A percentile compares a stretch with the other conserved stretches of the same genome.
Evolutionary conservation across 75 land plant species (phyloP).

Genomic region (Picea glauca): DNA sequence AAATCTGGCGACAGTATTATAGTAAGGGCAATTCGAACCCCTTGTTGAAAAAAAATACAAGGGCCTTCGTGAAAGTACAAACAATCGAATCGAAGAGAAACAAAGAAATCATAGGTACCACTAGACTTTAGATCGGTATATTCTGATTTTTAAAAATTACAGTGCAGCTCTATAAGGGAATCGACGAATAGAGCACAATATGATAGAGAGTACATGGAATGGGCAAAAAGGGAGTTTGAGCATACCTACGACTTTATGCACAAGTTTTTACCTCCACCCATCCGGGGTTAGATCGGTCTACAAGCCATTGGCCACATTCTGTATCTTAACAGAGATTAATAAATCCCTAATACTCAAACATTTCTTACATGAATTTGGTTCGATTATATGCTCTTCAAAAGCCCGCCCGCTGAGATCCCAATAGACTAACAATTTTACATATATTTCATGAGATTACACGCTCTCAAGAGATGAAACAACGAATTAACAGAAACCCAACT

Average conservation of each 20-base stretch:
- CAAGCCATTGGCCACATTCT: neutral
- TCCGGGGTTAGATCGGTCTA: neutral
- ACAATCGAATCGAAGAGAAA: neutral
- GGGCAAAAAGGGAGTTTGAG: neutral
- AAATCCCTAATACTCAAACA: neutral
- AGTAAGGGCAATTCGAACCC: neutral
- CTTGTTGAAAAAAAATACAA: no score
- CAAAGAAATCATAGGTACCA: neutral
- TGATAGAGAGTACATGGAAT: neutral
- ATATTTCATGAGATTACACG: neutral
- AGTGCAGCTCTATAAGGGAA: no score
- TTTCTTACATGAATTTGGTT: slow-evolving; percentile 1
- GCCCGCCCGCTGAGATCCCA: neutral
- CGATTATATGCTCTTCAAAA: neutral
- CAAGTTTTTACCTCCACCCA: neutral
- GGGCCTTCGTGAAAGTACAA: no score
- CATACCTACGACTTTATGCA: neutral
- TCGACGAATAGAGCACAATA: neutral
- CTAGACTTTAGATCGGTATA: no score
- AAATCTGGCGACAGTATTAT: neutral
- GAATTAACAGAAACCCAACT: slow-evolving; percentile 3
- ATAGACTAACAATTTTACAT: neutral
- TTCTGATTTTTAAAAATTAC: no score
- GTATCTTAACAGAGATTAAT: neutral
- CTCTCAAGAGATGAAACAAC: neutral